These are phyloP conservation scores for Trichoderma atroviride DNA, from an alignment of 2,329 filamentous ascomycete species.

Conservation along the genomic window DNA sequence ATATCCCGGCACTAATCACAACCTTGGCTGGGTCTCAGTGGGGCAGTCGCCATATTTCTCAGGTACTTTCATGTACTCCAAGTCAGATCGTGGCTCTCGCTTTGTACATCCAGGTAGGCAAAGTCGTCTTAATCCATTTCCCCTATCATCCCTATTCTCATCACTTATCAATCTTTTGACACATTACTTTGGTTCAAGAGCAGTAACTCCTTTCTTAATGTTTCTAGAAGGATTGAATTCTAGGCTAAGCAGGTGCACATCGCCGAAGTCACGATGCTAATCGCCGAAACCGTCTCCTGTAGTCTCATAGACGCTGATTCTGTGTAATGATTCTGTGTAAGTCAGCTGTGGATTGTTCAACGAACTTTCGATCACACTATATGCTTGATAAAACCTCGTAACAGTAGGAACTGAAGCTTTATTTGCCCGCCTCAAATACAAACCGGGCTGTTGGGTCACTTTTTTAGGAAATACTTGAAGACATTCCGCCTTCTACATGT, in stretches of 20 bases:
- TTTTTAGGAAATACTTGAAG: background rate
- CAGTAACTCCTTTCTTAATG: background rate
- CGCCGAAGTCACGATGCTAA: background rate
- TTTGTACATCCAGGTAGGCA: background rate
- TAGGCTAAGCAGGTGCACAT: background rate
- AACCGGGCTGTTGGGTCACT: background rate
- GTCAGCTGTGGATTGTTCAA: background rate
- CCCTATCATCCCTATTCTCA: background rate
- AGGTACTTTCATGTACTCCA: background rate
- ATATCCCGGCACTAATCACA: background rate
- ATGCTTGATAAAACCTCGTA: background rate
- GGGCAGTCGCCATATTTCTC: background rate
- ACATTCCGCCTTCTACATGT: background rate
- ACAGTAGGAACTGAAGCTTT: background rate
- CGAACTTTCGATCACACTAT: background rate
- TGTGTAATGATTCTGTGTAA: no score
- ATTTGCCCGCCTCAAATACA: background rate
- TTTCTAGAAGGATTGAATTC: background rate
- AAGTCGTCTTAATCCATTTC: background rate
- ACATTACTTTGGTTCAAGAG: background rate
- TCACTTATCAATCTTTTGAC: background rate
- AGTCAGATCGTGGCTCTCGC: background rate
- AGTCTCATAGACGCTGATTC: background rate
- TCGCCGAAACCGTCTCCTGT: background rate
- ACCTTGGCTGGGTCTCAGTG: background rate